A percentile compares a stretch with the other conserved stretches of the same genome.
Conservation (phyloP, 768 basidiomycete species). For the Podaxis rugospora region DNA sequence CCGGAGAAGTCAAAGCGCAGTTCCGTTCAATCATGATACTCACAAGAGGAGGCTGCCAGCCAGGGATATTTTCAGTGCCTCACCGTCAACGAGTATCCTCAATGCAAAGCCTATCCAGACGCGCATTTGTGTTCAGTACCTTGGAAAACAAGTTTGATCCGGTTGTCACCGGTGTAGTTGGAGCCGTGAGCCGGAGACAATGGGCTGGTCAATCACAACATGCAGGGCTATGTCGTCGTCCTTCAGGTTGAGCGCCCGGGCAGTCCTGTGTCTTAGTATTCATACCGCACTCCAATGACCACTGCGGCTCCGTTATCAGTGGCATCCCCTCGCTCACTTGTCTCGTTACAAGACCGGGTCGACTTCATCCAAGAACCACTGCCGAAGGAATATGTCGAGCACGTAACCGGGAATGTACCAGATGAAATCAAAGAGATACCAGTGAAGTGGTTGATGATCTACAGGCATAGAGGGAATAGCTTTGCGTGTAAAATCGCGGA, state of each 20-base stretch:
- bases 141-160: too few species aligned
- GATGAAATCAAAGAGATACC: slow-evolving; percentile 32
- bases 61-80: too few species aligned
- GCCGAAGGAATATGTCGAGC: slow-evolving; percentile 17
- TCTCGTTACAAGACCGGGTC: background rate
- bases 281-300: background rate
- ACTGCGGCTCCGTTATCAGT: background rate
- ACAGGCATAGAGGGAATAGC: slow-evolving; percentile 22
- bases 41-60: too few species aligned
- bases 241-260: background rate
- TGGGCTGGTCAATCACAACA: too few species aligned
- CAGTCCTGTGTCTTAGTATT: background rate
- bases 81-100: too few species aligned
- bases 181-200: too few species aligned
- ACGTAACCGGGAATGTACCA: slow-evolving; percentile 33
- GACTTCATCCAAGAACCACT: slow-evolving; percentile 19
- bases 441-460: slow-evolving; percentile 32
- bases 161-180: too few species aligned
- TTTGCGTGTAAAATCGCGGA: slow-evolving; percentile 26
- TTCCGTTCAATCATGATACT: too few species aligned
- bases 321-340: background rate
- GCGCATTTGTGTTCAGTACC: too few species aligned
- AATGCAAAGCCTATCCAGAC: too few species aligned
- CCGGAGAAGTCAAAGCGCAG: too few species aligned
- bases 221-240: too few species aligned